Evolutionary conservation across 768 basidiomycete species (phyloP), one percentile per base, ranked within the genome.

Genomic region (Boletus reticuloceps): DNA sequence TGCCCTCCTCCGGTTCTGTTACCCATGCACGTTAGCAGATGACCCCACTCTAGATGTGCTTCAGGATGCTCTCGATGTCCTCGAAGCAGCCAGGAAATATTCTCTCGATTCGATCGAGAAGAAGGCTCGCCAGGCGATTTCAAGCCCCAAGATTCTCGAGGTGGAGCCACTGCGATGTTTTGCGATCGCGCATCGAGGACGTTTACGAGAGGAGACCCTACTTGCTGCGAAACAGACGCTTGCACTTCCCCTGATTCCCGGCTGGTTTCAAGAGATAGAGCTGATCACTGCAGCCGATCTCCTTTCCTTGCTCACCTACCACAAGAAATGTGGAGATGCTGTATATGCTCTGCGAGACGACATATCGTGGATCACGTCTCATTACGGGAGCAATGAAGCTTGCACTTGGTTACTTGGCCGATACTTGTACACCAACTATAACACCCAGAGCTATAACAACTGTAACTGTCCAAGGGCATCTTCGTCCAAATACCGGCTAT

Each of bases 181-280:
- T 51, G 72, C 68, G 1, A 64, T 74, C 6, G 70, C 71, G 1
- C 58, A 60, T 45, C 63, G 54, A 14, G 68, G 66, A 13, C 31
- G 52, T 1, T 53, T 69, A 36, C 50, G 49, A n/a, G 58, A 60
- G 6, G 64, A 73, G 38, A 66, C 67, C 0, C 34, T 59, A 6
- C 53, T 66, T 4, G 69, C 74, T n/a, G 70, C 74, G 6, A 65
- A 55, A 19, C 53, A 59, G 29, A 69, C 72, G 7, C 53, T 75
- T 48, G 49, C 58, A 25, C 51, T 59, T 19, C 64, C 72, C 0
- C 55, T 72, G 38, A 59, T 64, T 5, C 63, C 67, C 0, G 22
- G 31, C 4, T 60, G 63, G 50, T 63, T 65, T 10, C 41, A 61
- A 34, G 72, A 72, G 42, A 60, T 75, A 2, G 60, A 59, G 1